Evolutionary conservation across 371 early-diverging fungal species (phyloP), one percentile per base, ranked within the genome.

Genomic region (Blastocladiella emersonii): DNA sequence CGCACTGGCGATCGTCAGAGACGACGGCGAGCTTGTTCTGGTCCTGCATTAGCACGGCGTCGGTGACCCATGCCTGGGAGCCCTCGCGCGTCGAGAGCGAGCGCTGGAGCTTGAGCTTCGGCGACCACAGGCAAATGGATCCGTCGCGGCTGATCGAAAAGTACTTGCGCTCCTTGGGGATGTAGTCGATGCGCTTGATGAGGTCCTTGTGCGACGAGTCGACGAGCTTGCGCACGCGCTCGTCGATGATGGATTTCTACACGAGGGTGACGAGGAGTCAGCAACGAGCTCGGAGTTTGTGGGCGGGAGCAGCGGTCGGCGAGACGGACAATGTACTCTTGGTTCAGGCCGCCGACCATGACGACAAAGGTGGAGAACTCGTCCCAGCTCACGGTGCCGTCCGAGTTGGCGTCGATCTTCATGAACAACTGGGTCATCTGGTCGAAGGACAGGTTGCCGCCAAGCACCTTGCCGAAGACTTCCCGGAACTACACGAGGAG

Each of bases 351-450:
- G 8, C 75, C 77, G 25, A 70, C 70, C 75, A 78, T 78, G 78
- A 81, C 78, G 59, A 66, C 61, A 57, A 76, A 81, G 3, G 75
- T 74, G 0, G 77, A 74, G 64, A 81, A 81, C 66, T 79, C 81
- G 57, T 81, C 81, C 79, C 79, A 81, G 49, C 72, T 72, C 30
- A 81, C 72, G 6, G 75, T 74, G 4, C 79, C 81, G 64, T 78
- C 79, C 34, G 75, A 75, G 63, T 79, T 79, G 8, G 81, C 81
- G 60, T 81, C 81, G 56, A 81, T 79, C 63, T 81, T 81, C 81
- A 80, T 80, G 60, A 77, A 78, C 21, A 80, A 70, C 75, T 71
- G 71, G 32, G 79, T 79, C 77, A 81, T 78, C 61, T 81, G 81
- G 53, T 81, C 81, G 55, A 68, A 63, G 34, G 70, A 73, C 25